Percentiles rank a stretch among this genome's conserved stretches.
These are phyloP conservation scores for Diatrype stigma DNA, from an alignment of 2,329 filamentous ascomycete species.

Conservation along the genomic window DNA sequence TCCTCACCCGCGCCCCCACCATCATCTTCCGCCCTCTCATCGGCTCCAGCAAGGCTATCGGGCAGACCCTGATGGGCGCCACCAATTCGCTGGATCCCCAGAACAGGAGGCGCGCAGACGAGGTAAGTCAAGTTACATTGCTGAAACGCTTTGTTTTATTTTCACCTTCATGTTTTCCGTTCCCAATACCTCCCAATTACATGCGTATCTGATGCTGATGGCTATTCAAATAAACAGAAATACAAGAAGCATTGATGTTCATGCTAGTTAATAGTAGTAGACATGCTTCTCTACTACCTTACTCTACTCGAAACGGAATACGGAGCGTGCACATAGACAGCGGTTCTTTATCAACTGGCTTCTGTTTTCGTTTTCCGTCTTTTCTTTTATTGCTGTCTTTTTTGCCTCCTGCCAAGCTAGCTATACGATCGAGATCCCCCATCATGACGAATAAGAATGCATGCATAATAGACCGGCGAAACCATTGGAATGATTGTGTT, in stretches of 20 bases:
- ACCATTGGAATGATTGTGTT: too few relatives aligned
- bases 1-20: constrained; percentile 81
- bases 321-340: too few relatives aligned
- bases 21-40: constrained; percentile 88
- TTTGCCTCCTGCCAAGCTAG: too few relatives aligned
- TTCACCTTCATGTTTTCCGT: background rate
- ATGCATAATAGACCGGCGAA: too few relatives aligned
- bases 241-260: constrained; percentile 41
- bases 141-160: background rate
- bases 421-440: too few relatives aligned
- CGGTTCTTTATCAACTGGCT: too few relatives aligned
- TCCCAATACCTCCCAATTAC: too few relatives aligned
- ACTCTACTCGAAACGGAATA: background rate
- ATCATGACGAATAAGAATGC: too few relatives aligned
- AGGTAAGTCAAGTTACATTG: constrained; percentile 67
- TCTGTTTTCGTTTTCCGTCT: too few relatives aligned
- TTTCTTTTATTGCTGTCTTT: too few relatives aligned
- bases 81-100: constrained; percentile 86
- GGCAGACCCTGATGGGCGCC: constrained; percentile 84
- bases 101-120: constrained; percentile 76
- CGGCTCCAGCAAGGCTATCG: constrained; percentile 82
- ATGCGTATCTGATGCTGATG: constrained; percentile 11
- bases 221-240: constrained; percentile 39
- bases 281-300: too few relatives aligned
- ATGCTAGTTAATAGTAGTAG: background rate